Conservation (phyloP, 2,329 filamentous ascomycete species). For the Knufia fluminis region DNA sequence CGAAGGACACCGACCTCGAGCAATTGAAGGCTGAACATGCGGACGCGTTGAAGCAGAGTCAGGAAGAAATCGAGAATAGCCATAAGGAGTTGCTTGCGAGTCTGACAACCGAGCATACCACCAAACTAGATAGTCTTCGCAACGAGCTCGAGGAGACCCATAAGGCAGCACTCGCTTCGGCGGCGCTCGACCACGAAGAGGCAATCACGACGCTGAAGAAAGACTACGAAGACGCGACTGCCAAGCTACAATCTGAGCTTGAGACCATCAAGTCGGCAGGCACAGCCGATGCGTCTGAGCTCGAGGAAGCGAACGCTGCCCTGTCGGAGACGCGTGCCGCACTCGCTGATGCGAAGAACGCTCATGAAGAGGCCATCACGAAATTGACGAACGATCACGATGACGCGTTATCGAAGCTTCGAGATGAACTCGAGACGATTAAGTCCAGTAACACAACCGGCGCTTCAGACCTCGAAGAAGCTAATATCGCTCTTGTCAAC, state of each 20-base stretch:
- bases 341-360: too few relatives aligned
- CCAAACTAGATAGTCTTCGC: conserved; percentile 28
- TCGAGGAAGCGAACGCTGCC: too few relatives aligned
- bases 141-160: conserved; percentile 30
- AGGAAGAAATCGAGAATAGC: conserved; percentile 16
- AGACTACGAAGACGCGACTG: conserved; percentile 19
- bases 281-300: too few relatives aligned
- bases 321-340: too few relatives aligned
- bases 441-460: conserved; percentile 12
- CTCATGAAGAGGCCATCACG: too few relatives aligned
- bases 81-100: conserved; percentile 30
- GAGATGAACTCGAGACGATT: background rate
- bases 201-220: conserved; percentile 9
- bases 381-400: too few relatives aligned
- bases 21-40: conserved; percentile 30
- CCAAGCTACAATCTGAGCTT: conserved; percentile 18
- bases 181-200: conserved; percentile 30
- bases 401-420: background rate
- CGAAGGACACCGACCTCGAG: conserved; percentile 26
- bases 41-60: conserved; percentile 22
- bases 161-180: conserved; percentile 29
- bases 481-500: conserved; percentile 4
- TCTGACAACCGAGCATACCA: conserved; percentile 26
- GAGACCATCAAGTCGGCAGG: too few relatives aligned
- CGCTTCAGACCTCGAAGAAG: conserved; percentile 28